Evolutionary conservation across 139 green algal species (phyloP).

Genomic region (Haematococcus lacustris): DNA sequence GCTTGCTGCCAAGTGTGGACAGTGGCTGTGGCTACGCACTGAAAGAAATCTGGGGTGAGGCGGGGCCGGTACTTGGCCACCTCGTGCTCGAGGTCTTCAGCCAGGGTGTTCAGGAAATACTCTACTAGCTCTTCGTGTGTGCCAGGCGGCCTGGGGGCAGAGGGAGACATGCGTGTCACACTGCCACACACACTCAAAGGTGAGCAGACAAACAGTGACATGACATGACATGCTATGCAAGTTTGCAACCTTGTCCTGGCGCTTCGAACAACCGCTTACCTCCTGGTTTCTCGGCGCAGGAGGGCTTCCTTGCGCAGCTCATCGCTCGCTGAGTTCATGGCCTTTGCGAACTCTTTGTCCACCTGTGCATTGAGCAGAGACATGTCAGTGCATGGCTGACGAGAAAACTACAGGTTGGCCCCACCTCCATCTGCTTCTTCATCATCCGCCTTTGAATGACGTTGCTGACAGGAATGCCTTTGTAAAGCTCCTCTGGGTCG

Average conservation of each 20-base stretch:
- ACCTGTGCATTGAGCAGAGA: no score
- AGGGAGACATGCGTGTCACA: no score
- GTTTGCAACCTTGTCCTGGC: no score
- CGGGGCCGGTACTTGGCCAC: slow-evolving; percentile 58
- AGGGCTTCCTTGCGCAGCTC: slow-evolving; percentile 41
- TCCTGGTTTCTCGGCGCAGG: slow-evolving; percentile 18
- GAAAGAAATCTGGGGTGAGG: slow-evolving; percentile 60
- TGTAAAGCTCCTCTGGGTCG: slow-evolving; percentile 23
- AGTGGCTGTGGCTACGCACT: no score
- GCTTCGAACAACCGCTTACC: no score
- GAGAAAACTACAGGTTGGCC: no score
- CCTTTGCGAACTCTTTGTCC: slow-evolving; percentile 46
- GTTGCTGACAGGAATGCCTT: slow-evolving; percentile 1
- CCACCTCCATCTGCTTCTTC: slow-evolving; percentile 38
- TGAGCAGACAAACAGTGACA: no score
- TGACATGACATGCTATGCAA: no score
- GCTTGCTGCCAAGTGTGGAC: no score
- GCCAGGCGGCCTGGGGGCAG: neutral
- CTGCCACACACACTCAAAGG: no score
- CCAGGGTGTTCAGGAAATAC: slow-evolving; percentile 79
- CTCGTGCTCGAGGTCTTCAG: slow-evolving; percentile 85
- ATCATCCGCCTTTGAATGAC: slow-evolving; percentile 57
- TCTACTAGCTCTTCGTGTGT: slow-evolving; percentile 57
- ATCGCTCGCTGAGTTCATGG: slow-evolving; percentile 38
- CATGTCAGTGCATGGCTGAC: no score